These are phyloP conservation scores for Coniophora puteana DNA, from an alignment of 1,284 basidiomycete genomes.

Conservation along the genomic window DNA sequence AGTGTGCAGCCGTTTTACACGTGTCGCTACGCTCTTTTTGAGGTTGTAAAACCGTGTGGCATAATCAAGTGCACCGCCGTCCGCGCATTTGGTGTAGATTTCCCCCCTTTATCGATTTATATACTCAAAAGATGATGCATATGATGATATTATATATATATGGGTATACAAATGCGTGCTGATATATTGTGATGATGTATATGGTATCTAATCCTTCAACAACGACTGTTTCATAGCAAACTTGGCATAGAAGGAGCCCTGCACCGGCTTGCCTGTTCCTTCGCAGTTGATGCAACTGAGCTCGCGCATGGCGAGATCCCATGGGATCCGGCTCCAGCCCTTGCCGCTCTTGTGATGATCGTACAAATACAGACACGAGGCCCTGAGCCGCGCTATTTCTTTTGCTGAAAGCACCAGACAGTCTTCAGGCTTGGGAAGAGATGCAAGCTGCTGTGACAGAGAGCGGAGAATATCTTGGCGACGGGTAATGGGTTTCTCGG, in stretches of 20 bases:
- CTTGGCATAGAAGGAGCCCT: slow-evolving; percentile 10
- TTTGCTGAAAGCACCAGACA: slow-evolving; percentile 17
- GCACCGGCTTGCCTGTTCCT: slow-evolving; percentile 11
- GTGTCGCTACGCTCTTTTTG: too few relatives aligned
- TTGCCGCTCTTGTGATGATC: too few relatives aligned
- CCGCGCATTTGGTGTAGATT: too few relatives aligned
- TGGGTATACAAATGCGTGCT: neutral
- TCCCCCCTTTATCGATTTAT: neutral
- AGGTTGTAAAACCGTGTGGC: too few relatives aligned
- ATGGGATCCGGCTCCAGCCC: slow-evolving; percentile 55
- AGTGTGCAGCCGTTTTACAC: too few relatives aligned
- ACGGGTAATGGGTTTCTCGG: slow-evolving; percentile 12
- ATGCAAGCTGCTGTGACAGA: slow-evolving; percentile 16
- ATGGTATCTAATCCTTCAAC: slow-evolving; percentile 3
- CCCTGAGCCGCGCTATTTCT: slow-evolving; percentile 36
- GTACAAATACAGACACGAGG: slow-evolving; percentile 47
- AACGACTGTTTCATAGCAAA: slow-evolving; percentile 10
- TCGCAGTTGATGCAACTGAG: slow-evolving; percentile 48
- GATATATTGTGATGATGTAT: neutral
- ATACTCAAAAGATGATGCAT: neutral
- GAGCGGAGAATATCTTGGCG: slow-evolving; percentile 22
- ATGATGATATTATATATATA: neutral
- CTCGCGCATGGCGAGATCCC: slow-evolving; percentile 47
- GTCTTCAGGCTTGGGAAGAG: slow-evolving; percentile 1
- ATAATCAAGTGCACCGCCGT: too few relatives aligned